These are phyloP conservation scores for Musa acuminata DNA, from an alignment of 176 grass and related monocot species.

Conservation along the genomic window DNA sequence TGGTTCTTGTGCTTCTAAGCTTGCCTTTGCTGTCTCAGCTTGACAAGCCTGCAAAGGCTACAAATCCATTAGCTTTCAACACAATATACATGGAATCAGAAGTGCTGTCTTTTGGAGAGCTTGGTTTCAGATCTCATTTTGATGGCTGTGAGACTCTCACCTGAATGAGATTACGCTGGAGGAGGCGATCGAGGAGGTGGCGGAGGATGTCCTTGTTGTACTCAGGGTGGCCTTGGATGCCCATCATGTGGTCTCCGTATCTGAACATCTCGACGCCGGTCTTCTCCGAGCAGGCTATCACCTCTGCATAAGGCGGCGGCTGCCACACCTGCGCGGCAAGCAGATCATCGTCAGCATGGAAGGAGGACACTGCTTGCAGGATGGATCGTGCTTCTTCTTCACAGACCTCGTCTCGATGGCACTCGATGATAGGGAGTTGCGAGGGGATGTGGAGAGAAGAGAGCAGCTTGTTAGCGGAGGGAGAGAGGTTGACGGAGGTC, in stretches of 20 bases:
- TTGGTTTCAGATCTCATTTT: neutral
- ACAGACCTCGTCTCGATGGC: conserved; percentile 53
- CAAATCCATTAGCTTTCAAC: neutral
- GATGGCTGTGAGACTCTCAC: neutral
- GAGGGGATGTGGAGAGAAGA: neutral
- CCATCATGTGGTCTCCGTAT: conserved; percentile 36
- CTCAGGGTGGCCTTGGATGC: conserved; percentile 65
- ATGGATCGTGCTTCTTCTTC: neutral
- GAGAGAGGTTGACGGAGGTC: conserved; percentile 21
- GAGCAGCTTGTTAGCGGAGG: neutral
- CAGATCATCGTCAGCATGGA: neutral
- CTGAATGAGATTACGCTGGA: conserved; percentile 12
- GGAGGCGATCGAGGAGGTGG: conserved; percentile 46
- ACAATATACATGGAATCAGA: neutral
- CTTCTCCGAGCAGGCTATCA: conserved; percentile 50
- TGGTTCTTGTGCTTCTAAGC: conserved; percentile 18
- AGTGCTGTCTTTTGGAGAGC: neutral
- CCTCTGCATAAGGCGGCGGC: conserved; percentile 33
- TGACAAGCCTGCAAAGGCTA: neutral
- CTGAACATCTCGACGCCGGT: conserved; percentile 53
- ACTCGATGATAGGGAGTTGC: conserved; percentile 34
- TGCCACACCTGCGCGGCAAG: conserved; percentile 36
- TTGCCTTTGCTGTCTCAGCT: conserved; percentile 29
- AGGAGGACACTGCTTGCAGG: neutral
- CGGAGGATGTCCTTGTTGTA: conserved; percentile 44